These are phyloP conservation scores for Pichia membranifaciens DNA, from an alignment of 805 yeast genomes.

Conservation along the genomic window DNA sequence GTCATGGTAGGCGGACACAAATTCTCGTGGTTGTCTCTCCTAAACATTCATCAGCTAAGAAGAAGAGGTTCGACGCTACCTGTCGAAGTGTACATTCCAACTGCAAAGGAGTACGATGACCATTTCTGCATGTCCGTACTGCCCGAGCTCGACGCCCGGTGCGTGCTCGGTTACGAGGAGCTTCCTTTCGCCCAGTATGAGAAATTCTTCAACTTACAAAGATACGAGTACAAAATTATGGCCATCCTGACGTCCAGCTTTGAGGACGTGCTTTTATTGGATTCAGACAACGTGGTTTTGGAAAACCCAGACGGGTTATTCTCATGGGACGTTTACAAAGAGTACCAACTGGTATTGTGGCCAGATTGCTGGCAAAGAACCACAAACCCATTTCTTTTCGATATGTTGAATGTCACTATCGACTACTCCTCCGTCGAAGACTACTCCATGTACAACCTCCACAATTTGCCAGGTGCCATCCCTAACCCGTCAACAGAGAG, in stretches of 20 bases:
- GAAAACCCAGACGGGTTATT: constrained; percentile 41
- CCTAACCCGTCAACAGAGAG: constrained; percentile 68
- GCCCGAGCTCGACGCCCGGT: constrained; percentile 40
- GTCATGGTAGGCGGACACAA: constrained; percentile 51
- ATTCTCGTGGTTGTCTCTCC: constrained; percentile 44
- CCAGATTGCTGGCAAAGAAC: constrained; percentile 71
- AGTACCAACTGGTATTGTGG: constrained; percentile 49
- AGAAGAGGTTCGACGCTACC: constrained; percentile 41
- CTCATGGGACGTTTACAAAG: constrained; percentile 35
- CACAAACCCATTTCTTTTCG: constrained; percentile 53
- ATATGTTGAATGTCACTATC: constrained; percentile 18
- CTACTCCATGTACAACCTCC: constrained; percentile 38
- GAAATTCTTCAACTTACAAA: constrained; percentile 31
- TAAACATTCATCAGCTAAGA: constrained; percentile 43
- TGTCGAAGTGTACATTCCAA: constrained; percentile 45
- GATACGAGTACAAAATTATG: constrained; percentile 47
- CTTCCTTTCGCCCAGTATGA: constrained; percentile 26
- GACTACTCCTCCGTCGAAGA: constrained; percentile 7
- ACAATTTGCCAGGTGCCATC: constrained; percentile 56
- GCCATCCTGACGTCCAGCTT: constrained; percentile 43
- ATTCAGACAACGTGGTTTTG: constrained; percentile 46
- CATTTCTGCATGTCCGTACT: constrained; percentile 38
- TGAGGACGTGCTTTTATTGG: constrained; percentile 42
- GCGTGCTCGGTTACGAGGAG: constrained; percentile 35
- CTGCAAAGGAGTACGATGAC: constrained; percentile 38